Evolutionary conservation across 345 rosid species (phyloP).

Genomic region (Citrus australasica): DNA sequence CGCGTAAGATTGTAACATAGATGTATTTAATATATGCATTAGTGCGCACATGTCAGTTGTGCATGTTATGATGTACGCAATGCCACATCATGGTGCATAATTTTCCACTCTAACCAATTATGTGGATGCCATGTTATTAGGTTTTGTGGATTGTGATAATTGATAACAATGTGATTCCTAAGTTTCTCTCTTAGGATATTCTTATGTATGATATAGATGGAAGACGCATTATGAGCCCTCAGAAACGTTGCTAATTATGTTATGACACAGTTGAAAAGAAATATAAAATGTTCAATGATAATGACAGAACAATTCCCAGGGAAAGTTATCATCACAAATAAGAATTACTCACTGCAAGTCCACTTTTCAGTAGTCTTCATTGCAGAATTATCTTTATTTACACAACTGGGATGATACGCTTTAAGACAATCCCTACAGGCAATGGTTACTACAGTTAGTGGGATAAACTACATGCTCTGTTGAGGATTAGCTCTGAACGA

Average conservation of each 20-base stretch:
- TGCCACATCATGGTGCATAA: not conserved
- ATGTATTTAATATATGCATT: not conserved
- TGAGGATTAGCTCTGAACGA: not conserved
- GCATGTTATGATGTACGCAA: not conserved
- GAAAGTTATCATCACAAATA: not conserved
- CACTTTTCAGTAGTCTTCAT: slow-evolving; percentile 27
- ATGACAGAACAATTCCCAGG: not conserved
- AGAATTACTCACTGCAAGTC: slow-evolving; percentile 37
- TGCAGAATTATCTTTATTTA: slow-evolving; percentile 29
- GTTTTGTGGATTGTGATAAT: not conserved
- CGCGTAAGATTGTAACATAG: not conserved
- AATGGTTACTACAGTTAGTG: not conserved
- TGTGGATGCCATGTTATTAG: not conserved
- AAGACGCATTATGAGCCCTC: not conserved
- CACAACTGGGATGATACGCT: slow-evolving; percentile 44
- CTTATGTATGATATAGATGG: too few relatives aligned
- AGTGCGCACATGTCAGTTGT: not conserved
- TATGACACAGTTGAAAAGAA: not conserved
- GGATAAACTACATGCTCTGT: not conserved
- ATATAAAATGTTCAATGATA: not conserved
- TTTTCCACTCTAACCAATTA: not conserved
- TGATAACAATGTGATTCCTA: not conserved
- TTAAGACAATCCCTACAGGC: slow-evolving; percentile 41
- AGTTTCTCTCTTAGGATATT: not conserved
- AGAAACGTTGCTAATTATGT: not conserved